These are phyloP conservation scores for Tuber brumale DNA, from an alignment of 495 filamentous ascomycete genomes.

Conservation along the genomic window DNA sequence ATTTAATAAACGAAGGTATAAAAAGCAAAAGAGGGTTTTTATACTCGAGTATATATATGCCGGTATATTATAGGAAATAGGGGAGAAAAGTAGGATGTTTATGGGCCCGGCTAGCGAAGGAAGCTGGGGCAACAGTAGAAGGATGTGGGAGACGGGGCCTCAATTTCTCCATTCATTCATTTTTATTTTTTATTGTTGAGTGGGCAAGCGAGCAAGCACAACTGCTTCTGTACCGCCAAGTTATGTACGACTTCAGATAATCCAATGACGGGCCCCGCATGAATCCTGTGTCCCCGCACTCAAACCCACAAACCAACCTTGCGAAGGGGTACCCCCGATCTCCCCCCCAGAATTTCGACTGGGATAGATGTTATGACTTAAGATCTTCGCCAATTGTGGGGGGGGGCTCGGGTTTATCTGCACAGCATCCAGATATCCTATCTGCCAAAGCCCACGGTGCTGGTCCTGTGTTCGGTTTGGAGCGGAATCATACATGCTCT, in stretches of 20 bases:
- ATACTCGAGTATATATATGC: not conserved
- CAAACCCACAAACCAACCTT: not conserved
- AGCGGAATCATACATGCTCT: not conserved
- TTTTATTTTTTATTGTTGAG: not conserved
- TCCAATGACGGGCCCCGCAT: not conserved
- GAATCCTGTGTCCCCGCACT: not conserved
- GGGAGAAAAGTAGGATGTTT: not conserved
- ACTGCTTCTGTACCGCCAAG: too few species aligned
- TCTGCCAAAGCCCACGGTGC: not conserved
- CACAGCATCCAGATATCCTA: conserved; percentile 3
- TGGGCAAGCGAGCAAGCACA: not conserved
- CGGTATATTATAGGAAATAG: not conserved
- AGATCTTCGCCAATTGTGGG: conserved; percentile 1
- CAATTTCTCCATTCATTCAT: not conserved
- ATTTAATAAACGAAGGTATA: not conserved
- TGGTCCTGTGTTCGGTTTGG: not conserved
- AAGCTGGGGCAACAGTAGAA: not conserved
- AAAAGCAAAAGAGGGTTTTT: not conserved
- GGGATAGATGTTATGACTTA: not conserved
- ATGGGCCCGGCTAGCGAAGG: not conserved
- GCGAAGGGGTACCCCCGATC: not conserved
- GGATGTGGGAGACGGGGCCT: not conserved
- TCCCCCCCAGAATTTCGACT: not conserved
- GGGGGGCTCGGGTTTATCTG: not conserved
- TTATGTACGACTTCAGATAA: not conserved